Base-by-base conservation (phyloP, 805 yeast species). In the Lipomyces lipofer region DNA sequence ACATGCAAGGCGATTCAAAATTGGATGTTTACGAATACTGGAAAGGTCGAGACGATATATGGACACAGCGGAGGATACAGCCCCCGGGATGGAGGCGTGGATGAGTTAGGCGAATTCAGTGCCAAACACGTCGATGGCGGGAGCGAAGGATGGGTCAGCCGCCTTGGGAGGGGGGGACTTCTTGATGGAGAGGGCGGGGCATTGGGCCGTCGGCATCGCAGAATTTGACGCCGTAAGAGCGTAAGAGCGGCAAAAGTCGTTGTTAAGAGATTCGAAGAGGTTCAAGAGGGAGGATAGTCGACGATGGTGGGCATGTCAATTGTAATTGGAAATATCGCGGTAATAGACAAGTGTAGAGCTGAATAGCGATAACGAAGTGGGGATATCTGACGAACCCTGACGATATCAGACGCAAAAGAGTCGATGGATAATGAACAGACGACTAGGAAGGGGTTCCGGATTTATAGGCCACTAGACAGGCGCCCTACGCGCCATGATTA, bases 61-160 rank as follows among this genome's bases (percentile, higher is more conserved):
- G n/a, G 60, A 77, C 69, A 19, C 78, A 12, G 49, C 33, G 25
- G n/a, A 25, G 15, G 56, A 42, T 42, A 69, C 63, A 17, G 78
- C 79, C 50, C 82, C 82, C 8, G 82, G 80, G 49, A 78, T 67
- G 0, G 80, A 73, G 3, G 77, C 70, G 33, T 72, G 73, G 33
- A 78, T 63, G 40, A 71, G 74, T 56, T 75, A 78, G 17, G 67
- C 62, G 43, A 71, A 66, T 4, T 75, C 77, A 43, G 73, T 71
- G 28, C 78, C 81, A 55, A 75, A 64, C 35, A 78, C 67, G 58
- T 78, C 80, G 44, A 78, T 71, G 13, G 80, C 78, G 47, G 80
- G 79, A 17, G 70, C 64, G 42, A 38, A 35, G 27, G 19, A 24
- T 29, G 5, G 22, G 35, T 7, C 52, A n/a, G n/a, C n/a, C n/a